Base-by-base conservation (phyloP, 2,329 filamentous ascomycete species). In the Aspergillus sclerotialis region DNA sequence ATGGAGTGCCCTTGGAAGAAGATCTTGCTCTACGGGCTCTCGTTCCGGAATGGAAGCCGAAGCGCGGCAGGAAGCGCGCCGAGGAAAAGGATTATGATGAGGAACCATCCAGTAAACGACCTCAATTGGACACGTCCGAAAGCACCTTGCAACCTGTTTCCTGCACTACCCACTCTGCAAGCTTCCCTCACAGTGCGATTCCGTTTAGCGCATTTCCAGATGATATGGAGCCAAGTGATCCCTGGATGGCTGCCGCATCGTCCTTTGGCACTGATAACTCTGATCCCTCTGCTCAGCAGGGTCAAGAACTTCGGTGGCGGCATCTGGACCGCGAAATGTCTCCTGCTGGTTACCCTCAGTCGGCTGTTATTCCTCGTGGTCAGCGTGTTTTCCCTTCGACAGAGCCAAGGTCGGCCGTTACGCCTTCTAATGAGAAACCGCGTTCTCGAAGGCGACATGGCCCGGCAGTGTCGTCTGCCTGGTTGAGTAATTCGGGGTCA, bases 391-490 rank as follows among this genome's bases (percentile, higher is more conserved):
- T 60, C 25, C 40, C 57, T 19, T 8, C 72, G 64, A 14, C 76
- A 68, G 39, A 73, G 65, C 82, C 84, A 7, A 78, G 73, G 31
- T 88, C 86, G 1, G 84, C 84, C 3, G 69, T 84, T n/a, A 84
- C 81, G 4, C 78, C 82, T 1, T 77, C 74, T 4, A 52, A 56
- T 3, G 59, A 63, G 7, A 33, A 80, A 71, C 42, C 60, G 11
- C 55, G 56, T 9, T 42, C 52, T 11, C 55, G 53, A 35, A 70
- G 81, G 36, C 76, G 85, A 4, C 84, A 93, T 55, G 88, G 88
- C 0, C 84, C 87, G 0, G 87, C 85, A 5, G 86, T 94, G 0
- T 94, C 88, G 1, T 94, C 88, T 7, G 89, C 89, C 1, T 95
- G 89, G 89, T 78, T 82, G 36, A 78, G 78, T 43, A 76, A 73